These are phyloP conservation scores for Boeremia exigua DNA, from an alignment of 2,329 filamentous ascomycete genomes.

Conservation along the genomic window DNA sequence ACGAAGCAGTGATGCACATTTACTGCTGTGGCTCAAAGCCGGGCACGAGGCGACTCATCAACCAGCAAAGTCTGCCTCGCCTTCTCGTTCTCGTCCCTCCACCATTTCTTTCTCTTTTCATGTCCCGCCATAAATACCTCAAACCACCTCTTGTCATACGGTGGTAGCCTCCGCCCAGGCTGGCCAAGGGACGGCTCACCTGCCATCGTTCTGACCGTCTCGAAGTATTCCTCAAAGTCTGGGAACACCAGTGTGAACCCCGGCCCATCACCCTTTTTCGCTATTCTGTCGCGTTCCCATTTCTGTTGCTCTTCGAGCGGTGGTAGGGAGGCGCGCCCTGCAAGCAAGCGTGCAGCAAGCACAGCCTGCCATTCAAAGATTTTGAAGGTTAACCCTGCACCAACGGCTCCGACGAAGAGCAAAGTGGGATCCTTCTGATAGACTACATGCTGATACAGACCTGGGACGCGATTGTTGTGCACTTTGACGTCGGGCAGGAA, in stretches of 20 bases:
- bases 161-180: slow-evolving; percentile 53
- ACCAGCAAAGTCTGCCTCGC: slow-evolving; percentile 24
- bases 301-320: slow-evolving; percentile 54
- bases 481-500: slow-evolving; percentile 58
- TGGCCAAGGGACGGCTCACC: slow-evolving; percentile 52
- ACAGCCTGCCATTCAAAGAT: slow-evolving; percentile 74
- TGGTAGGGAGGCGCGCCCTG: slow-evolving; percentile 61
- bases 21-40: not conserved
- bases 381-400: slow-evolving; percentile 65
- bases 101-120: slow-evolving; percentile 64
- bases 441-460: slow-evolving; percentile 65
- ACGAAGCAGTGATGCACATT: too few species aligned
- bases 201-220: slow-evolving; percentile 59
- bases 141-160: slow-evolving; percentile 56
- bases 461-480: slow-evolving; percentile 62
- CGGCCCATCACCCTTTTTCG: slow-evolving; percentile 61
- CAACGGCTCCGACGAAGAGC: slow-evolving; percentile 64
- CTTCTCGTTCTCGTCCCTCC: slow-evolving; percentile 59
- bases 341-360: slow-evolving; percentile 63
- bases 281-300: slow-evolving; percentile 66
- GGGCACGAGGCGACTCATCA: not conserved
- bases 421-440: slow-evolving; percentile 62
- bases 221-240: slow-evolving; percentile 70
- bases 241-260: slow-evolving; percentile 65
- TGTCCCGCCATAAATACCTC: slow-evolving; percentile 61